Evolutionary conservation across 2,329 filamentous ascomycete species (phyloP).

Genomic region (Fusarium siculi): DNA sequence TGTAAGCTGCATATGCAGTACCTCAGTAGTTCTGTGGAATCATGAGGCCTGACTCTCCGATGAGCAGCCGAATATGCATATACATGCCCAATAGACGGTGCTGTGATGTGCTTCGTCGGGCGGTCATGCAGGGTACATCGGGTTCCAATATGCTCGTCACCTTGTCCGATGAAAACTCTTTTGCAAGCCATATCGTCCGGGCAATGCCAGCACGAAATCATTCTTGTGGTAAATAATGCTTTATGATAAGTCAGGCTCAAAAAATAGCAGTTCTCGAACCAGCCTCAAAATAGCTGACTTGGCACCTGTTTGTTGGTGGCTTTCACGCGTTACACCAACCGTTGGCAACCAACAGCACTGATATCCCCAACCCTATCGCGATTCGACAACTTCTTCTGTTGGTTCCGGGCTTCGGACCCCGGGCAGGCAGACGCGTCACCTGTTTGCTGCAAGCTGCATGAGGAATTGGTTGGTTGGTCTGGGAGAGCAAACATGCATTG

Average conservation of each 20-base stretch:
- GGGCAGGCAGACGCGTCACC: background rate
- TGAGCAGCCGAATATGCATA: background rate
- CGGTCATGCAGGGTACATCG: too few species aligned
- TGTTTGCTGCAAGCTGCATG: background rate
- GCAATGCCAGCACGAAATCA: too few species aligned
- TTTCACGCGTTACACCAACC: background rate
- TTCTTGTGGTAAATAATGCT: background rate
- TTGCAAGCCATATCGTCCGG: background rate
- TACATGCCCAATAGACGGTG: fast-evolving
- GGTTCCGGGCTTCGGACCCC: background rate
- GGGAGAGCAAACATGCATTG: background rate
- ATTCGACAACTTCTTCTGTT: background rate
- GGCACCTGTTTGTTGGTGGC: background rate
- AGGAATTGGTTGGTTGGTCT: too few species aligned
- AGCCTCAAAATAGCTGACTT: background rate
- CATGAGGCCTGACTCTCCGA: background rate
- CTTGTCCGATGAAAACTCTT: fast-evolving
- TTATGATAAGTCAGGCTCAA: background rate
- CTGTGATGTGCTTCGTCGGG: background rate
- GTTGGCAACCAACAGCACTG: background rate
- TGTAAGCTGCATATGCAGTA: background rate
- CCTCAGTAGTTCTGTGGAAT: too few species aligned
- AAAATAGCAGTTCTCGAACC: background rate
- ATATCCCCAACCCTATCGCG: background rate
- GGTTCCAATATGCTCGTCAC: background rate